These are phyloP conservation scores for Grosmannia penicillata DNA, from an alignment of 2,329 filamentous ascomycete genomes.

Conservation along the genomic window DNA sequence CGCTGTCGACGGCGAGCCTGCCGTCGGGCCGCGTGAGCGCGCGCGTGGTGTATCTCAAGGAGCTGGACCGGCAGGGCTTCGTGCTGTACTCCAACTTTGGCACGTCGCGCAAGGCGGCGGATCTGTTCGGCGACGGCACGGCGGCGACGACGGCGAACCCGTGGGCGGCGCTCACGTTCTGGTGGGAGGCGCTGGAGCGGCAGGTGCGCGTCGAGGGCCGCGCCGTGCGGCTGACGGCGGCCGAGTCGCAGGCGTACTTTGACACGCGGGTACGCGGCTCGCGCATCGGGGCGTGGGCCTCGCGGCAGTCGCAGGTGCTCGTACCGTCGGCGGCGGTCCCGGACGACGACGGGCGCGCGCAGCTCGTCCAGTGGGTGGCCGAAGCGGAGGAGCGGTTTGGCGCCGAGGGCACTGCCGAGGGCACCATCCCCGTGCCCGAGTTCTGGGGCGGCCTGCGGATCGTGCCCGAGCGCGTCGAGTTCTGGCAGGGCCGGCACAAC, in stretches of 20 bases:
- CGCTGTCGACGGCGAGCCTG: conserved; percentile 68
- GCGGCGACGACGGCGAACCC: conserved; percentile 37
- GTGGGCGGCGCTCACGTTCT: conserved; percentile 74
- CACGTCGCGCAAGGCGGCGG: conserved; percentile 53
- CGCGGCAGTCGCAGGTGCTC: conserved; percentile 70
- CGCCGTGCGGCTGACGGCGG: conserved; percentile 48
- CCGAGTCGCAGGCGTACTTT: conserved; percentile 59
- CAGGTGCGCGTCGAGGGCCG: conserved; percentile 82
- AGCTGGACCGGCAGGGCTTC: conserved; percentile 70
- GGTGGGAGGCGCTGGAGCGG: conserved; percentile 74
- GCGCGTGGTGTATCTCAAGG: conserved; percentile 88
- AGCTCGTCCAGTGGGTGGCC: conserved; percentile 63
- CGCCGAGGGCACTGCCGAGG: conserved; percentile 59
- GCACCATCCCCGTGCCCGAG: conserved; percentile 71
- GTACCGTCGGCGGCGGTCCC: conserved; percentile 21
- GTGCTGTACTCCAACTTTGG: conserved; percentile 91
- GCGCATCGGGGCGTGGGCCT: conserved; percentile 85
- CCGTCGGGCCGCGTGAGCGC: conserved; percentile 74
- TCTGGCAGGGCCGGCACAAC: conserved; percentile 87
- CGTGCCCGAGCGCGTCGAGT: conserved; percentile 76
- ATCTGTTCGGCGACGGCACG: conserved; percentile 32
- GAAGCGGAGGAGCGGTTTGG: conserved; percentile 66
- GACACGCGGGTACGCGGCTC: conserved; percentile 62
- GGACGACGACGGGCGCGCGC: conserved; percentile 51
- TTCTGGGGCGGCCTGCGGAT: conserved; percentile 92